Percentiles rank a stretch among this genome's conserved stretches.
phyloP scores from a whole-genome alignment of 176 grass and related monocot species.

The Avena insularis region DNA sequence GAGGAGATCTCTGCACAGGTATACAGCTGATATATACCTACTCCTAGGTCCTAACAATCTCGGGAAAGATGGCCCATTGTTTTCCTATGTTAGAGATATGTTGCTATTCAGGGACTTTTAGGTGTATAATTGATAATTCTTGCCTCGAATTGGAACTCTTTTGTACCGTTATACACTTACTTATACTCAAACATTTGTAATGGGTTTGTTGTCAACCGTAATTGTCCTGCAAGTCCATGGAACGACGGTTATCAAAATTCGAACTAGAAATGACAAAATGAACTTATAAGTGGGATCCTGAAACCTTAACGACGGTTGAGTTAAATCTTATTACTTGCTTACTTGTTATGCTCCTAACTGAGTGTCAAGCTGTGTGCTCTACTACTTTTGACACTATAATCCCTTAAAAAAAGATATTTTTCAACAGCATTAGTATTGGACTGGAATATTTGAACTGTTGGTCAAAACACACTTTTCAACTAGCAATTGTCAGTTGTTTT shows the following conservation, averaged over 20 bases:
- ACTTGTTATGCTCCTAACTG: neutral
- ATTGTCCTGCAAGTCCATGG: neutral
- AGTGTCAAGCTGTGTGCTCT: neutral
- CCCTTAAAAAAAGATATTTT: conserved; percentile 45
- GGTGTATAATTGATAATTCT: neutral
- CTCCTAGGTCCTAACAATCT: neutral
- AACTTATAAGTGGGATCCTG: no score
- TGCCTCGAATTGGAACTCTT: neutral
- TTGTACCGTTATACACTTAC: no score
- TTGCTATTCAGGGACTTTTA: neutral
- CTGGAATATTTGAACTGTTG: neutral
- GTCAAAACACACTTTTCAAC: neutral
- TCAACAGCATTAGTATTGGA: neutral
- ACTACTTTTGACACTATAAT: neutral
- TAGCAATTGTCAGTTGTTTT: neutral
- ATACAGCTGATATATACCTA: neutral
- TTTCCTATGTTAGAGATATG: neutral
- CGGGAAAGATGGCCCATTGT: neutral
- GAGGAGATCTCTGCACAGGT: conserved; percentile 86
- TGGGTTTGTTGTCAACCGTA: neutral
- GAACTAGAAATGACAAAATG: no score
- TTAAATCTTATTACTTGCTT: neutral
- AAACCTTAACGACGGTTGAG: no score
- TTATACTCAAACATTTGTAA: neutral
- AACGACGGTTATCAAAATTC: neutral